Conservation (phyloP, 208 protist genomes). For the Tetramitus jugosus region DNA sequence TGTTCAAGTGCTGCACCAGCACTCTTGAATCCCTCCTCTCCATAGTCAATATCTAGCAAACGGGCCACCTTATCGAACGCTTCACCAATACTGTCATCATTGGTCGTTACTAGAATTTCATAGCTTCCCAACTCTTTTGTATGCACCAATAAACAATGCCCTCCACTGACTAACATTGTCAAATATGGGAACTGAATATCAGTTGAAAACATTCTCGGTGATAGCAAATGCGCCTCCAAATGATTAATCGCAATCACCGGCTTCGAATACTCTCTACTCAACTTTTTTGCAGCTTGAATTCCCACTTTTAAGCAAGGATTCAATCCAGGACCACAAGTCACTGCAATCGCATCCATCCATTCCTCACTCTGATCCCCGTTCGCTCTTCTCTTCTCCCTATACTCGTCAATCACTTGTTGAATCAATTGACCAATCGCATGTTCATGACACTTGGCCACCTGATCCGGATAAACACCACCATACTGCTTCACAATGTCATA, state of each 20-base stretch:
- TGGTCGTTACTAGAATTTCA: background rate
- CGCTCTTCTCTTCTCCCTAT: background rate
- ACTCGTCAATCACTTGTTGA: background rate
- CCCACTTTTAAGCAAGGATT: slow-evolving; percentile 10
- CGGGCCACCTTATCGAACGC: slow-evolving; percentile 24
- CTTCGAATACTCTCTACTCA: background rate
- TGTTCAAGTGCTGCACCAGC: too few species aligned
- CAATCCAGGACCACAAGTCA: slow-evolving; percentile 27
- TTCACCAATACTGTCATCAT: slow-evolving; percentile 29
- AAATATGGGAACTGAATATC: slow-evolving; percentile 10
- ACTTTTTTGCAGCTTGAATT: background rate
- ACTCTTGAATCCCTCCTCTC: background rate
- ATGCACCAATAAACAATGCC: slow-evolving; percentile 17
- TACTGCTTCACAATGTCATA: slow-evolving; percentile 22
- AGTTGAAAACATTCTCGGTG: background rate
- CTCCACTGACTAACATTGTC: slow-evolving; percentile 21
- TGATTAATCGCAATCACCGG: slow-evolving; percentile 25
- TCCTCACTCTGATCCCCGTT: background rate
- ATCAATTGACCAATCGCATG: background rate
- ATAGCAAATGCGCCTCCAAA: slow-evolving; percentile 26
- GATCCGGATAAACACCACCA: slow-evolving; percentile 21
- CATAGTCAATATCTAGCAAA: background rate
- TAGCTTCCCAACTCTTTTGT: slow-evolving; percentile 7
- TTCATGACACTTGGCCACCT: background rate
- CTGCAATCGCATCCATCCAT: slow-evolving; percentile 12